Percentiles rank a stretch among this genome's conserved stretches.
These are phyloP conservation scores for Lepidium sativum DNA, from an alignment of 345 rosid genomes.

Conservation along the genomic window DNA sequence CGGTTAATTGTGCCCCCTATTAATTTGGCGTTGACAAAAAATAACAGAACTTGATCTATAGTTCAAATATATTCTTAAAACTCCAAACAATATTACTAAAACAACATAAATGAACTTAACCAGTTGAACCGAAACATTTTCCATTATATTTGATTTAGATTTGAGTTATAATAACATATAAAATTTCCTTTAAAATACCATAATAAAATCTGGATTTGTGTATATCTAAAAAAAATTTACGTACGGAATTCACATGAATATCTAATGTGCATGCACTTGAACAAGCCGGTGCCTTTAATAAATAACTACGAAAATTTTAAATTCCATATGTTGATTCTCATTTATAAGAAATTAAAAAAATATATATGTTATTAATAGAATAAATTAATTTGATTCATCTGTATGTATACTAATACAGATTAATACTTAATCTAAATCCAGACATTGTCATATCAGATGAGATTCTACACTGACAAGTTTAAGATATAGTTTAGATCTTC, in stretches of 20 bases:
- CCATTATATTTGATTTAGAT: too few species aligned
- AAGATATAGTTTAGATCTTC: neutral
- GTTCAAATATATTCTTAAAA: too few species aligned
- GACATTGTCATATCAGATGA: neutral
- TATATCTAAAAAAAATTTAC: slow-evolving; percentile 12
- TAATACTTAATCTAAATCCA: neutral
- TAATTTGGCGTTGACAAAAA: too few species aligned
- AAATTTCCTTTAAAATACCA: neutral
- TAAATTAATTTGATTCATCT: slow-evolving; percentile 16
- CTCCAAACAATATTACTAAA: too few species aligned
- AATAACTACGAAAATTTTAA: neutral
- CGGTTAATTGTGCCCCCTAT: too few species aligned
- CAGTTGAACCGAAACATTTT: too few species aligned
- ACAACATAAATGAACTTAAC: too few species aligned
- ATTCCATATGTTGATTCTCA: neutral
- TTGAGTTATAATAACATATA: neutral
- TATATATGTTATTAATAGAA: neutral
- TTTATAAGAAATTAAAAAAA: neutral
- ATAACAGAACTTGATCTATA: too few species aligned
- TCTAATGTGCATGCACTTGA: slow-evolving; percentile 26
- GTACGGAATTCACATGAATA: slow-evolving; percentile 19
- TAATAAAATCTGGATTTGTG: neutral
- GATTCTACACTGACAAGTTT: slow-evolving; percentile 3
- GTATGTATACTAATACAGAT: slow-evolving; percentile 4
- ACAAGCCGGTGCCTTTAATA: slow-evolving; percentile 22